phyloP scores from a whole-genome alignment of 2,329 filamentous ascomycete species.

The Colletotrichum sidae region DNA sequence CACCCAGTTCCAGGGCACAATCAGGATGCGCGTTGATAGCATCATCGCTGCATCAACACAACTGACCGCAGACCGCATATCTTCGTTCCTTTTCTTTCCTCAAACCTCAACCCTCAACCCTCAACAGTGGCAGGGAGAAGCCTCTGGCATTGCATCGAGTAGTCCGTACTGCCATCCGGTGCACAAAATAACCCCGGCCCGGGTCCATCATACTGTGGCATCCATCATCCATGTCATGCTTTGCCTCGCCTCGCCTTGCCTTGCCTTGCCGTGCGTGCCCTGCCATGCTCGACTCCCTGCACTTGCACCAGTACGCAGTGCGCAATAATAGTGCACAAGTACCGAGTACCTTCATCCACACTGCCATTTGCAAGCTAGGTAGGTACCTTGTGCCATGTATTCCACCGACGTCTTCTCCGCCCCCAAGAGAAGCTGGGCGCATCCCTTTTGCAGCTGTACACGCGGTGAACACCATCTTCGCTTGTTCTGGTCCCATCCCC shows the following conservation, averaged over 20 bases:
- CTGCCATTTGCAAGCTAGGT: too few species aligned
- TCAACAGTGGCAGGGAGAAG: too few species aligned
- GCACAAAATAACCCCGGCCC: too few species aligned
- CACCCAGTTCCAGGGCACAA: slow-evolving; percentile 28
- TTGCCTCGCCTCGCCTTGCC: too few species aligned
- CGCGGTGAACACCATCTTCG: slow-evolving; percentile 19
- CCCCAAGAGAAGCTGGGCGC: slow-evolving; percentile 11
- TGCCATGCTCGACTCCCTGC: slow-evolving; percentile 12
- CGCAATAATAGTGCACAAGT: not conserved
- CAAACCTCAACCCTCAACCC: too few species aligned
- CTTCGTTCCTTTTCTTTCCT: not conserved
- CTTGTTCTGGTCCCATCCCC: not conserved
- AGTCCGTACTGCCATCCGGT: too few species aligned
- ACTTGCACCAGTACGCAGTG: not conserved
- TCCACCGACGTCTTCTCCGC: not conserved
- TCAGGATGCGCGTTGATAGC: slow-evolving; percentile 36
- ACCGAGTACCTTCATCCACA: too few species aligned
- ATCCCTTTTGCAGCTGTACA: slow-evolving; percentile 17
- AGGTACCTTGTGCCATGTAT: too few species aligned
- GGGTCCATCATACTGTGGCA: not conserved
- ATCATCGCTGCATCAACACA: slow-evolving; percentile 38
- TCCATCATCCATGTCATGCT: too few species aligned
- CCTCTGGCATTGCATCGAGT: too few species aligned
- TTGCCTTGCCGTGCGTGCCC: slow-evolving; percentile 1
- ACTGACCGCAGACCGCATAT: not conserved